Percentiles rank a stretch among this genome's conserved stretches.
Conservation (phyloP, 257 asterid genomes). For the Ophiorrhiza pumila region DNA sequence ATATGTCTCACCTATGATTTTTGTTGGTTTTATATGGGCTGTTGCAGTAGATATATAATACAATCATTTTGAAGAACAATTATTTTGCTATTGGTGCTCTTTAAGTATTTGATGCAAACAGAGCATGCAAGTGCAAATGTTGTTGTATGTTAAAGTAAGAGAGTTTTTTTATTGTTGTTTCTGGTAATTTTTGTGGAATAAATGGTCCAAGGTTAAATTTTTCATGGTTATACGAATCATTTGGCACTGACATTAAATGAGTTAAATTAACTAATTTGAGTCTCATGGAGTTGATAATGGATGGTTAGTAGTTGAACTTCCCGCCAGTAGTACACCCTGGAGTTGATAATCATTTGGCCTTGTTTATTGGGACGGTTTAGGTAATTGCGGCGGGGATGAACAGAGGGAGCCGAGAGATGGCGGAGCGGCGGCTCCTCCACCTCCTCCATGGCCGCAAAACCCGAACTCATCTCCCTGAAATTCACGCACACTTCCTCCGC, state of each 20-base stretch:
- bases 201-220: background rate
- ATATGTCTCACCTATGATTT: background rate
- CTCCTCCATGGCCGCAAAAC: constrained; percentile 46
- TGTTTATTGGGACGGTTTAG: no score
- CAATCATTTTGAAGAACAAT: background rate
- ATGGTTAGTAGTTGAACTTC: background rate
- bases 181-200: background rate
- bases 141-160: background rate
- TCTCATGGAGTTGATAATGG: no score
- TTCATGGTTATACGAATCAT: no score
- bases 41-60: background rate
- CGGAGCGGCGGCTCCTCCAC: constrained; percentile 42
- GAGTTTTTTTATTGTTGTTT: background rate
- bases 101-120: background rate
- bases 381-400: no score
- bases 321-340: no score
- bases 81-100: background rate
- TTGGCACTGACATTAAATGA: no score
- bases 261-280: no score
- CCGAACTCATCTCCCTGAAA: constrained; percentile 33
- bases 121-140: background rate
- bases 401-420: constrained; percentile 28
- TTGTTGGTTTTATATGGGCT: background rate
- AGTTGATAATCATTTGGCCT: no score
- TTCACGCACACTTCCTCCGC: constrained; percentile 42